Conservation (phyloP, 768 basidiomycete species). For the Boletus pseudopeckii region DNA sequence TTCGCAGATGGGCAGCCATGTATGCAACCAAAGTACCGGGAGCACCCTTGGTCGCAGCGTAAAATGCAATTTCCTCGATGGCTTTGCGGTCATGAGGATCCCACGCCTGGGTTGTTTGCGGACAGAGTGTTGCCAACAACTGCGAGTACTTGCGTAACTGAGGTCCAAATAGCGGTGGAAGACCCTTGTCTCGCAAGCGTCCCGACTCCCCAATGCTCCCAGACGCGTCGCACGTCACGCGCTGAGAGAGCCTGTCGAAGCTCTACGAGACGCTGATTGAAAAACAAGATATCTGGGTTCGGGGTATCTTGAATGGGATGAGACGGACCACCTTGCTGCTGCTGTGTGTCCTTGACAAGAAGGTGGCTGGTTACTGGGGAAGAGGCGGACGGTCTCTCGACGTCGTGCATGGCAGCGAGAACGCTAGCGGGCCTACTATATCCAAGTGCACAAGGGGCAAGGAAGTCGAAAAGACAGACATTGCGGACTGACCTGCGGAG, state of each 20-base stretch:
- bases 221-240: conserved; percentile 31
- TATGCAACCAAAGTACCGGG: conserved; percentile 47
- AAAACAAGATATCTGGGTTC: conserved; percentile 33
- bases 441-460: conserved; percentile 35
- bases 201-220: conserved; percentile 43
- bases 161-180: conserved; percentile 45
- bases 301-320: conserved; percentile 14
- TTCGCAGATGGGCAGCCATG: conserved; percentile 45
- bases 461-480: conserved; percentile 39
- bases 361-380: background rate
- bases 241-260: conserved; percentile 38
- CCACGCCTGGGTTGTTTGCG: conserved; percentile 18
- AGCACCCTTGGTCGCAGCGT: conserved; percentile 42
- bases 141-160: conserved; percentile 41
- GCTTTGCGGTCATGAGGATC: conserved; percentile 27
- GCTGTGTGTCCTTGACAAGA: conserved; percentile 7
- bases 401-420: conserved; percentile 5
- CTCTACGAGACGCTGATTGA: conserved; percentile 35
- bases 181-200: conserved; percentile 39
- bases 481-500: conserved; percentile 24
- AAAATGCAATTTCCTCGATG: conserved; percentile 48
- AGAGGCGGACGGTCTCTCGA: background rate
- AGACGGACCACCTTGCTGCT: conserved; percentile 5
- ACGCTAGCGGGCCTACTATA: conserved; percentile 21
- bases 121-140: conserved; percentile 32